phyloP scores from a whole-genome alignment of 2,329 filamentous ascomycete genomes.

The Xylariomycetidae sp. region DNA sequence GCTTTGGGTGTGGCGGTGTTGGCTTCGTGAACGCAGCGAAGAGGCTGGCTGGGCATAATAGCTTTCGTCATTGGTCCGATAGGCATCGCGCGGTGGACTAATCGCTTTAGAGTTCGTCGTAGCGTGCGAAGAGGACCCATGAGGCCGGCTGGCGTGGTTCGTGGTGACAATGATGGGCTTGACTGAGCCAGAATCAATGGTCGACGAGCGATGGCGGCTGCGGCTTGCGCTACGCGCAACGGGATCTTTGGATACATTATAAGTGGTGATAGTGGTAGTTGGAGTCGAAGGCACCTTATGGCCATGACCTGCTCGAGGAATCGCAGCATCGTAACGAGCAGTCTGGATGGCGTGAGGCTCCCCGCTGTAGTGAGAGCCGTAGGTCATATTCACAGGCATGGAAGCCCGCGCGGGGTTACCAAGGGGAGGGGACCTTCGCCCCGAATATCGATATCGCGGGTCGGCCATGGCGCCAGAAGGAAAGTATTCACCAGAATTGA shows the following conservation, averaged over 20 bases:
- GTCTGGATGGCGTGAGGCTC: conserved; percentile 52
- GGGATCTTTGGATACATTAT: conserved; percentile 51
- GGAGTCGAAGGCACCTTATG: conserved; percentile 27
- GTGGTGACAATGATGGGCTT: conserved; percentile 57
- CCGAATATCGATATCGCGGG: conserved; percentile 39
- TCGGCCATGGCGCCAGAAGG: too few relatives aligned
- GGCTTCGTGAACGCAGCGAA: conserved; percentile 48
- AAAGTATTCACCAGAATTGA: too few relatives aligned
- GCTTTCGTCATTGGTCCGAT: conserved; percentile 47
- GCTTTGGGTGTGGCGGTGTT: conserved; percentile 39
- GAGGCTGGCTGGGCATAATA: conserved; percentile 57
- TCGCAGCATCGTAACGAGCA: conserved; percentile 28
- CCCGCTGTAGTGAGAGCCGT: conserved; percentile 45
- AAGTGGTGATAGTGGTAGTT: conserved; percentile 48
- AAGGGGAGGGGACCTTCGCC: conserved; percentile 39
- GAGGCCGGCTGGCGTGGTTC: conserved; percentile 36
- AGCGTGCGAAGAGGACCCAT: conserved; percentile 35
- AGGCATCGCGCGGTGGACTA: conserved; percentile 49
- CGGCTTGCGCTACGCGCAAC: conserved; percentile 39
- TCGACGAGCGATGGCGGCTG: conserved; percentile 42
- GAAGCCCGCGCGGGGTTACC: conserved; percentile 52
- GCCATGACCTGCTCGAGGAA: conserved; percentile 30
- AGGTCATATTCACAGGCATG: conserved; percentile 46
- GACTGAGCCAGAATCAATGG: conserved; percentile 43
- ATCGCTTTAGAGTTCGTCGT: conserved; percentile 29